These are phyloP conservation scores for Schrenkiella parvula DNA, from an alignment of 345 rosid genomes.

Conservation along the genomic window DNA sequence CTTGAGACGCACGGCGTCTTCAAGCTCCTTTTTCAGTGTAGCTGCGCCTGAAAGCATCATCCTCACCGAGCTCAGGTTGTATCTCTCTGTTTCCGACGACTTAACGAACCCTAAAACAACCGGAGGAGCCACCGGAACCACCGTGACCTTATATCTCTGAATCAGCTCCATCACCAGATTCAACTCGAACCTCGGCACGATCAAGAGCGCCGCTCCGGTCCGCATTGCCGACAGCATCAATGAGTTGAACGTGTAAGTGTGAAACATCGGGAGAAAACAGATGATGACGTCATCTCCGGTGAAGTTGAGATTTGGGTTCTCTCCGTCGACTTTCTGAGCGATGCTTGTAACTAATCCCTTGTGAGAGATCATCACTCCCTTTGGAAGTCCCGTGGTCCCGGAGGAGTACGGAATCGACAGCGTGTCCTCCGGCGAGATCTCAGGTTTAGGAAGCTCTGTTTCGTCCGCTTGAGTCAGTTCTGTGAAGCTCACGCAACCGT, in stretches of 20 bases:
- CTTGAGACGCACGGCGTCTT: conserved; percentile 66
- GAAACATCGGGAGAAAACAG: conserved; percentile 77
- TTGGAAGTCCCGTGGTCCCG: conserved; percentile 91
- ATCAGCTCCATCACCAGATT: conserved; percentile 46
- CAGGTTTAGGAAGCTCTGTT: conserved; percentile 34
- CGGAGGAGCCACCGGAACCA: conserved; percentile 83
- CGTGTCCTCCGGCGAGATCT: conserved; percentile 58
- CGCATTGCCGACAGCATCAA: conserved; percentile 70
- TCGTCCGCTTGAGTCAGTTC: conserved; percentile 47
- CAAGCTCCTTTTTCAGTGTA: conserved; percentile 82
- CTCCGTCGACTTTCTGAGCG: conserved; percentile 92
- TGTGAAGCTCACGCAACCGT: conserved; percentile 52
- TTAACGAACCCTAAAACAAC: conserved; percentile 64
- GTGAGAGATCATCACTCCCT: conserved; percentile 92
- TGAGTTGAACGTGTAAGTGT: conserved; percentile 63
- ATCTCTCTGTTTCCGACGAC: conserved; percentile 46
- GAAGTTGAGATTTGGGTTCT: conserved; percentile 73
- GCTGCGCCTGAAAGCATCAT: conserved; percentile 75
- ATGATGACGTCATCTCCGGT: conserved; percentile 63
- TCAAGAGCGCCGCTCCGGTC: conserved; percentile 70
- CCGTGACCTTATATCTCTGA: conserved; percentile 57
- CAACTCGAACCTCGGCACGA: conserved; percentile 76
- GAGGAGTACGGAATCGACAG: conserved; percentile 93
- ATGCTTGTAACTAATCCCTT: conserved; percentile 71
- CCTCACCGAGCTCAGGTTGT: conserved; percentile 66